Base-by-base conservation (phyloP, 768 basidiomycete genomes). In the Auricularia sp. region DNA sequence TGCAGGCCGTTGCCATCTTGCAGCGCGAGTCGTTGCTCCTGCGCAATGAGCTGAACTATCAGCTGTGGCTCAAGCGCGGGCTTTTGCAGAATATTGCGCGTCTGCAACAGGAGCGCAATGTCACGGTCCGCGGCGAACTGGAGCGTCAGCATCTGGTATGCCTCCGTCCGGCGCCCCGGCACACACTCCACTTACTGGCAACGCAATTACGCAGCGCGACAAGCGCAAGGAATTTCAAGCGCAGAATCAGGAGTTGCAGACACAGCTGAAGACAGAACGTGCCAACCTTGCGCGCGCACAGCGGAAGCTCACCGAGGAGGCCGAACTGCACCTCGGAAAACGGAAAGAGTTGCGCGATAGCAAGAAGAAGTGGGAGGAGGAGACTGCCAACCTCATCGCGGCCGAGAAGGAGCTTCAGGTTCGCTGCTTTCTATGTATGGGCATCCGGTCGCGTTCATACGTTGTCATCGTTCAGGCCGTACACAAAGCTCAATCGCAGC, bases 261-360 rank as follows among this genome's bases (percentile, higher is more conserved):
- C 76, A 42, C 87, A 92, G 66, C 78, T 94, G 37, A 85, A 81
- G 58, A 85, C 88, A 56, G 85, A 92, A 67, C 89, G 87, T 66
- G 80, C 82, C 42, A 88, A 90, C 68, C 86, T 90, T 0, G 81
- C 84, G 1, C 83, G 82, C 14, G 84, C 87, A 2, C 91, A 91
- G 71, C 83, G 85, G 66, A 88, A 89, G 69, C 92, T 90, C 70
- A 83, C 84, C 2, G 90, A 92, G 65, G 95, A 91, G 89, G 92
- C 92, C 68, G 81, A 78, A 3, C 86, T 92, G 66, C 75, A 94
- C n/a, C 86, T 90, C 70, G 85, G 86, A 65, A 90, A 89, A 72
- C 77, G 93, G 64, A 83, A 81, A 64, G 85, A 85, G 61, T 79
- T 91, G 61, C 81, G 91, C 61, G 89, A 91, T 62, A 89, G 94